Conservation (phyloP, 73 alveolate species). For the Tetrahymena borealis region DNA sequence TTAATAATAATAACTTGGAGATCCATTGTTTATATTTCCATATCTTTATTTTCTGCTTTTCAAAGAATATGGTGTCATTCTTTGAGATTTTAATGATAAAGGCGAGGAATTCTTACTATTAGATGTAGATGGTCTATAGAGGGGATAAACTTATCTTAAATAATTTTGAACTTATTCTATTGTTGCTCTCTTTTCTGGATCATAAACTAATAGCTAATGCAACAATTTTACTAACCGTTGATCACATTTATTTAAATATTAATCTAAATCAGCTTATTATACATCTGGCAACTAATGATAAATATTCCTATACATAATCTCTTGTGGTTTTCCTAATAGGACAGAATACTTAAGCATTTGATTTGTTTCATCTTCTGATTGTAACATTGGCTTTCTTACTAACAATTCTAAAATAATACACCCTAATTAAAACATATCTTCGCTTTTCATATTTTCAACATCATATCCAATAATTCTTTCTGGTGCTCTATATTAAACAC, state of each 20-base stretch:
- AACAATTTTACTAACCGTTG: background rate
- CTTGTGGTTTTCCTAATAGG: background rate
- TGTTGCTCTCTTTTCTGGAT: background rate
- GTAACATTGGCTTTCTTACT: background rate
- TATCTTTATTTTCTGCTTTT: background rate
- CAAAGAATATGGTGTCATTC: background rate
- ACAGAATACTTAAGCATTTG: background rate
- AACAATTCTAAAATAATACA: background rate
- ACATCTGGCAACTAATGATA: background rate
- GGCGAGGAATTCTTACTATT: background rate
- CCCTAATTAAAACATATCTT: background rate
- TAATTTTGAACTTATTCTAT: background rate
- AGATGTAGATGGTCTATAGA: background rate
- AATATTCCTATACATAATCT: background rate
- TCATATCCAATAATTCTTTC: background rate
- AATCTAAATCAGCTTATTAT: background rate
- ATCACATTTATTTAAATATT: background rate
- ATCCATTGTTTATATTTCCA: background rate
- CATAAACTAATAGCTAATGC: background rate
- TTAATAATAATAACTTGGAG: background rate
- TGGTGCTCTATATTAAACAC: background rate
- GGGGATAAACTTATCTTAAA: background rate
- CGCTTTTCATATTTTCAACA: background rate
- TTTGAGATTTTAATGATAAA: background rate
- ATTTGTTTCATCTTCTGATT: background rate